Evolutionary conservation across 1,284 basidiomycete genomes (phyloP).

Genomic region (Ceratorhiza oryzae-sativae): DNA sequence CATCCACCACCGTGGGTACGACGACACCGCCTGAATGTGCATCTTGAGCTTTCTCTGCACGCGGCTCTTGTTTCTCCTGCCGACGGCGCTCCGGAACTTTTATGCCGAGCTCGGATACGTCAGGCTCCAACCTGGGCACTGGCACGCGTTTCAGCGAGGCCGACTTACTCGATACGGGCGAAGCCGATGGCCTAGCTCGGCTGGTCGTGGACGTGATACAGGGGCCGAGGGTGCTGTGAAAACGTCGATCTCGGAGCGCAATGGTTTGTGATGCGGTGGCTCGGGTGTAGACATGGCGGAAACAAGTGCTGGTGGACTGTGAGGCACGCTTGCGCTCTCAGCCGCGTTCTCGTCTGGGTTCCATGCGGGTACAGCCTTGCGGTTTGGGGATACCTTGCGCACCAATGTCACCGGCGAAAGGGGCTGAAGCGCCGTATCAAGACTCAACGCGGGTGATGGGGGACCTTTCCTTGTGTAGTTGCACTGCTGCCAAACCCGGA

Average conservation of each 20-base stretch:
- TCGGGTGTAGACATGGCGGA: neutral
- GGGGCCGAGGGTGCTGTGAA: too few relatives aligned
- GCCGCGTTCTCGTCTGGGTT: neutral
- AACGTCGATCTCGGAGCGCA: neutral
- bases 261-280: neutral
- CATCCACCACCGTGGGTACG: neutral
- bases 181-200: neutral
- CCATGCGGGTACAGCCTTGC: conserved; percentile 35
- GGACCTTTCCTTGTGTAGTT: neutral
- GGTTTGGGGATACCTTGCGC: conserved; percentile 22
- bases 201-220: neutral
- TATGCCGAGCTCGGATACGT: conserved; percentile 22
- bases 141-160: conserved; percentile 17
- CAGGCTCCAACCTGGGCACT: conserved; percentile 16
- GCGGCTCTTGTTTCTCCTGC: conserved; percentile 13
- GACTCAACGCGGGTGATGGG: conserved; percentile 25
- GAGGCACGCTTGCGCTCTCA: neutral
- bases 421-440: conserved; percentile 12
- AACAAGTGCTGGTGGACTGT: neutral
- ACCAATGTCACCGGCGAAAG: neutral
- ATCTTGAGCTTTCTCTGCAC: conserved; percentile 20
- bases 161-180: conserved; percentile 2
- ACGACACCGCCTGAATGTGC: neutral
- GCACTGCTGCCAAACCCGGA: neutral
- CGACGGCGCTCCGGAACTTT: conserved; percentile 37